Base-by-base conservation (phyloP, 1,284 basidiomycete species). In the Tausonia pullulans region DNA sequence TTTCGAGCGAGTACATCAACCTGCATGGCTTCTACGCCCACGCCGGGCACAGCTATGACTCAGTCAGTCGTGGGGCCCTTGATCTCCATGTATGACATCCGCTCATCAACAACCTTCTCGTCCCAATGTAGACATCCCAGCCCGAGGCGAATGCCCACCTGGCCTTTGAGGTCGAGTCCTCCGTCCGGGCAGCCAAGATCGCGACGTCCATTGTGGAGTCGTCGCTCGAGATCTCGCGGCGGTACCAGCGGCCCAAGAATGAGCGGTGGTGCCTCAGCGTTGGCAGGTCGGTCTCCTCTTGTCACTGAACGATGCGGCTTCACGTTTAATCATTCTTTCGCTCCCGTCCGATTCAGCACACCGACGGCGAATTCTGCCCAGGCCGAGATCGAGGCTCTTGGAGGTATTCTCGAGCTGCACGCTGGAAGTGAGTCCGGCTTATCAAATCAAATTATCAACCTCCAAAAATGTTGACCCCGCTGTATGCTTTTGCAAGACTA, bases 11-110 rank as follows among this genome's bases (percentile, higher is more conserved):
- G 6, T 43, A 75, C 5, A 78, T 89, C 49, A 81, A 80, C 2
- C 76, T 92, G n/a, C 83, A 84, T 73, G 89, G 90, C 4, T 91
- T 92, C 75, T 93, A 93, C 71, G 84, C 82, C 60, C 90, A 91
- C 70, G 85, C 86, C 2, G 86, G 86, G 3, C 64, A 69, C 7
- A n/a, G 61, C 44, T 58, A 56, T 44, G 41, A 10, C 16, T 45
- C 56, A 49, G 16, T n/a, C 4, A 16, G 45, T 53, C 27, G 13
- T 27, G 27, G 27, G 27, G 2, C 27, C 27, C 27, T 27, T 27
- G 27, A 27, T 27, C 27, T 2, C 27, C 27, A 27, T 27, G 27
- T 27, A 27, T 27, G 27, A 27, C 27, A 27, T 27, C 27, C 27
- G 27, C 27, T 27, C 27, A 27, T 27, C 27, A 27, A 27, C 27